Evolutionary conservation across 1,284 basidiomycete genomes (phyloP), one percentile per base, ranked within the genome.

Genomic region (Stygiomarasmius scandens): DNA sequence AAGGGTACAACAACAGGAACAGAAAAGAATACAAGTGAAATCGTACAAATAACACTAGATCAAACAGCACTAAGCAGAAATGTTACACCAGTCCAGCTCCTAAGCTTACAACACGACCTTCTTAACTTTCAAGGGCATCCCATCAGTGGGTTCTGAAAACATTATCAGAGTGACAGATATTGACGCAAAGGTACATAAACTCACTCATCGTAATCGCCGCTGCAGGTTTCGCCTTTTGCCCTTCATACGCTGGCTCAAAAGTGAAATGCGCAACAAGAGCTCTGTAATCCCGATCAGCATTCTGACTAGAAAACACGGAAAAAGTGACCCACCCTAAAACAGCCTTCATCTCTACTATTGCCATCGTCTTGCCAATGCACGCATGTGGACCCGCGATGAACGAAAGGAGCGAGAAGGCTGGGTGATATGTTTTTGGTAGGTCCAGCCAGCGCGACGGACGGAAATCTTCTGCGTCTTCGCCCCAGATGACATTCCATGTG

Each of bases 311-410:
- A 46, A 43, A 1, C 57, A 25, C 20, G 45, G 46, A 24, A 3
- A 9, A 29, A 24, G 43, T 1, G 12, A 70, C 75, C 52, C 58
- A 79, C 78, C 72, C 69, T 19, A 77, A 55, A 12, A 77, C 73
- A 45, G 74, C 75, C 62, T 81, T 82, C 80, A 81, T 83, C 65
- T 83, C 81, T 34, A 77, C 73, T 22, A 82, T 73, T 0, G 78
- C 72, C 81, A 83, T 82, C 0, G 79, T 81, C 65, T 76, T 80
- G 2, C 78, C 78, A 43, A 81, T 82, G 62, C 79, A 81, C 2
- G 69, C 76, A 52, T 81, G 79, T 5, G 80, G 79, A 1, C 79
- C 79, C 5, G 74, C 70, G 52, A 81, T 70, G 64, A 82, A 81
- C 0, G 77, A 75, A 20, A 80, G 64, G 2, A 77, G 64, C 1